These are phyloP conservation scores for Mycena olivaceomarginata DNA, from an alignment of 768 basidiomycete species.

Conservation along the genomic window DNA sequence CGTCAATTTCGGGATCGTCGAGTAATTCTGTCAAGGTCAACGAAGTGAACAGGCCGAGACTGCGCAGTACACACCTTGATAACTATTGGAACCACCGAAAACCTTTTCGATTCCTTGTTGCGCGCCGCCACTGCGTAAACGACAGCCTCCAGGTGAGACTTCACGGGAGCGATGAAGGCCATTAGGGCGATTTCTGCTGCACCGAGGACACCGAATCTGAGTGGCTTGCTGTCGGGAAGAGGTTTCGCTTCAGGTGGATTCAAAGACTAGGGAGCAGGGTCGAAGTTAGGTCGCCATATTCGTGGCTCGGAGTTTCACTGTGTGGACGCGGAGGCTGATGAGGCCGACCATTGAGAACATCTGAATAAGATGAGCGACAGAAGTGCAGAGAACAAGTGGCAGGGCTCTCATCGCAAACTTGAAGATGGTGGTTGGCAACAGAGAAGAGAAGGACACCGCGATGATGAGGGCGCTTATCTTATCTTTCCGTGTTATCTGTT, in stretches of 20 bases:
- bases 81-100: conserved; percentile 67
- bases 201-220: conserved; percentile 59
- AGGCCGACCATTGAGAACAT: conserved; percentile 50
- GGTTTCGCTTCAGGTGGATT: conserved; percentile 38
- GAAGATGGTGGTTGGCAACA: no score
- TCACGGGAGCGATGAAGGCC: conserved; percentile 71
- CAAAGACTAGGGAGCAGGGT: neutral
- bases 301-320: neutral
- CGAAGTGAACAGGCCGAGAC: neutral
- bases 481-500: no score
- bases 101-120: conserved; percentile 69
- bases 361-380: neutral
- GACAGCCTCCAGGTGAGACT: conserved; percentile 73
- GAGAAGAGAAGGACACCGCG: no score
- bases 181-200: conserved; percentile 73
- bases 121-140: conserved; percentile 77
- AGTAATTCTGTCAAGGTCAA: conserved; percentile 60
- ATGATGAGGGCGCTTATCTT: no score
- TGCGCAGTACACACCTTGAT: conserved; percentile 65
- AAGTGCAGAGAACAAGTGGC: no score
- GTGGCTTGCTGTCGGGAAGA: conserved; percentile 17
- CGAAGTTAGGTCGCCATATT: neutral
- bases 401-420: no score
- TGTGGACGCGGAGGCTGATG: conserved; percentile 48
- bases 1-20: conserved; percentile 69